Base-by-base conservation (phyloP, 2,329 filamentous ascomycete species). In the Curvularia spicifera region DNA sequence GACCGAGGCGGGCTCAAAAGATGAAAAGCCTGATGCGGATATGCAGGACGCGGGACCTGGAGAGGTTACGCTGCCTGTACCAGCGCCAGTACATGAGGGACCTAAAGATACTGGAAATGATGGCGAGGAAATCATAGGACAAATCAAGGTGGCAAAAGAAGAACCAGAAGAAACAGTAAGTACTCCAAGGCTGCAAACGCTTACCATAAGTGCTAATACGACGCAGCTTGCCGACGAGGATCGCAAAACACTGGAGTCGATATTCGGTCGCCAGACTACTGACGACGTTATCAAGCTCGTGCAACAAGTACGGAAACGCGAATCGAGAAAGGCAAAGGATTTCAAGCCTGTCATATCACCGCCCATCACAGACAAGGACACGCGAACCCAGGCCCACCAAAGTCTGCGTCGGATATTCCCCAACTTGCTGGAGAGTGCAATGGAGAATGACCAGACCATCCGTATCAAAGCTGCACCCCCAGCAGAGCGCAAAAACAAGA, bases 361-460 rank as follows among this genome's bases (percentile, higher is more conserved):
- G 7, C 78, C 81, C 4, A 84, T 91, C 39, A 76, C 79, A 4
- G 87, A 90, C 66, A 87, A 88, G 63, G 82, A 84, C 18, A 72
- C 82, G 54, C 86, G 89, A 7, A 87, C 86, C 37, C 80, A 84
- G 61, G 84, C 90, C 7, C 89, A 91, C 71, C 80, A 86, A 64
- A 79, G 82, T 8, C 81, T 97, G 45, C 90, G 93, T 26, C 88
- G 89, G 40, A 89, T 96, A 60, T 97, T 97, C 76, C 81, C 82
- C n/a, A 89, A 88, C 2, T 85, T 86, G 55, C 83, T 97, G 50
- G 91, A 96, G 57, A 96, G 91, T 1, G 82, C 81, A 18, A 96
- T 93, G 45, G 85, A 89, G 60, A 87, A 89, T 57, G 85, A 91
- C 46, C 90, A 91, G 26, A 82, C 82, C 6, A 85, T 91, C 53